phyloP scores from a whole-genome alignment of 257 asterid species.

The Verbascum thapsus region DNA sequence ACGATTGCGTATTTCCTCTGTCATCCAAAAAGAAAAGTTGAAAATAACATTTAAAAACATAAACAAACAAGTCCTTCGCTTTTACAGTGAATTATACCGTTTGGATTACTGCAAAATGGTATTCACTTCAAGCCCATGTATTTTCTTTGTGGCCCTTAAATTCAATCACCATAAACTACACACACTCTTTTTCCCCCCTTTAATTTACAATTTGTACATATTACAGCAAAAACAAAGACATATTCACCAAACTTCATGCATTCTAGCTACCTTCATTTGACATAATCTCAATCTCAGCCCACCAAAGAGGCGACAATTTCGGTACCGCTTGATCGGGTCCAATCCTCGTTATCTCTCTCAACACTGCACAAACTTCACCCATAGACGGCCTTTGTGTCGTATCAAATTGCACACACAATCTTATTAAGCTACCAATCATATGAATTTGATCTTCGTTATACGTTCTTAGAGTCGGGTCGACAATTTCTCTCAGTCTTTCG shows the following conservation, averaged over 20 bases:
- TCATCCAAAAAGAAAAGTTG: too few relatives aligned
- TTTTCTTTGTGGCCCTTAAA: too few relatives aligned
- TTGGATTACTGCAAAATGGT: too few relatives aligned
- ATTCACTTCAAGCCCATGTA: too few relatives aligned
- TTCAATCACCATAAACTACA: too few relatives aligned
- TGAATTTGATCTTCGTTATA: conserved; percentile 59
- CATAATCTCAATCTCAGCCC: conserved; percentile 93
- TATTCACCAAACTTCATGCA: conserved; percentile 27
- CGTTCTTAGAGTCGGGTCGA: conserved; percentile 65
- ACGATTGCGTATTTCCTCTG: too few relatives aligned
- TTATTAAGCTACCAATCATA: conserved; percentile 58
- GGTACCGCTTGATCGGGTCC: conserved; percentile 86
- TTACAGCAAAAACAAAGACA: conserved; percentile 19
- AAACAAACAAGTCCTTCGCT: too few relatives aligned
- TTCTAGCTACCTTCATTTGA: conserved; percentile 56
- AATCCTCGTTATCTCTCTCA: conserved; percentile 74
- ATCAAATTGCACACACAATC: conserved; percentile 53
- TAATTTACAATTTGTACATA: conserved; percentile 14
- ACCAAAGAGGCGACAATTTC: conserved; percentile 89
- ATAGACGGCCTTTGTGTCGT: conserved; percentile 53
- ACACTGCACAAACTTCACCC: conserved; percentile 51
- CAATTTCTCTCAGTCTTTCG: conserved; percentile 50
- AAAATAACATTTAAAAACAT: too few relatives aligned
- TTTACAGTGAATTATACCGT: too few relatives aligned
- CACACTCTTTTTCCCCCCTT: too few relatives aligned